phyloP scores from a whole-genome alignment of 441 rosid genomes.

The Eutrema salsugineum region DNA sequence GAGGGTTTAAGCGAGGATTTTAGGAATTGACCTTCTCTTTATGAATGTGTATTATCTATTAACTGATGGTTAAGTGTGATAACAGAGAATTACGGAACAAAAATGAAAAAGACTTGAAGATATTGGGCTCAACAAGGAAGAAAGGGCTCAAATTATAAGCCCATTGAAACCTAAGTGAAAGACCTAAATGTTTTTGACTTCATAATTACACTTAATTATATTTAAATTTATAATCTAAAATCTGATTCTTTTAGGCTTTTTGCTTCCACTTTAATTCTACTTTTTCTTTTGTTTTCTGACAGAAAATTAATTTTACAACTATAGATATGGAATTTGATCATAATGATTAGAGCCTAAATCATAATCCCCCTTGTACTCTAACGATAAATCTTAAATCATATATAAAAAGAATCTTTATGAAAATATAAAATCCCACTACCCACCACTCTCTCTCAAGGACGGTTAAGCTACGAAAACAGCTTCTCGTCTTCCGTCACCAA shows the following conservation, averaged over 20 bases:
- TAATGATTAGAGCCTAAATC: background rate
- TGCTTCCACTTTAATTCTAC: background rate
- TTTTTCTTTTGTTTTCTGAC: no score
- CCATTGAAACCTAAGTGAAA: no score
- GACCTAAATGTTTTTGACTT: no score
- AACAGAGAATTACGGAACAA: no score
- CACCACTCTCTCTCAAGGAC: conserved; percentile 26
- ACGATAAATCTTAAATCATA: background rate
- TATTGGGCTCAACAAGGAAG: no score
- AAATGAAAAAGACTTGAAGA: no score
- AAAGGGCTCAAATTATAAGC: no score
- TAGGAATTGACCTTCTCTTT: background rate
- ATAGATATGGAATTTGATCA: background rate
- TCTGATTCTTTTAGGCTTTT: background rate
- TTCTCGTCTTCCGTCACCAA: conserved; percentile 43
- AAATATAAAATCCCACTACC: background rate
- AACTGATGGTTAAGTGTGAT: no score
- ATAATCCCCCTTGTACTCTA: background rate
- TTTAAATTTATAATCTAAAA: no score
- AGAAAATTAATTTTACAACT: background rate
- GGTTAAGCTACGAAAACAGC: conserved; percentile 55
- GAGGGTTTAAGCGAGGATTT: conserved; percentile 25
- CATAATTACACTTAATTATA: no score
- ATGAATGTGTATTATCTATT: no score
- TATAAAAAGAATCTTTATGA: background rate